Evolutionary conservation across 2,329 filamentous ascomycete genomes (phyloP).

Genomic region (Hypoxylon sp.): DNA sequence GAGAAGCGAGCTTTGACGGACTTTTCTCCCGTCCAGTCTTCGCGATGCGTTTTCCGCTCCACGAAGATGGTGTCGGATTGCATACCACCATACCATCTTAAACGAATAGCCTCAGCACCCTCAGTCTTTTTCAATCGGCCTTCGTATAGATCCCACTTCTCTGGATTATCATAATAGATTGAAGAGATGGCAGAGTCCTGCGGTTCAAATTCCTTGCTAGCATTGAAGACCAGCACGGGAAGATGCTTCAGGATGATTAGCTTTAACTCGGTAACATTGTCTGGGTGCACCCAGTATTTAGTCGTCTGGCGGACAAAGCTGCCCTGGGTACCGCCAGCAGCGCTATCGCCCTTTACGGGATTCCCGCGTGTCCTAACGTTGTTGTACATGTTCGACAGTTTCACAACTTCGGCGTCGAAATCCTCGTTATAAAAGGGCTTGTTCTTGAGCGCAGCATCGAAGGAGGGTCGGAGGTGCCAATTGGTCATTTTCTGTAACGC

Average conservation of each 20-base stretch:
- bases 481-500: conserved; percentile 84
- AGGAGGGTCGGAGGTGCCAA: conserved; percentile 95
- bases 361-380: conserved; percentile 93
- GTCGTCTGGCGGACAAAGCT: conserved; percentile 98
- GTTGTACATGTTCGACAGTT: conserved; percentile 95
- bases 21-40: conserved; percentile 99
- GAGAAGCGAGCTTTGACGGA: conserved; percentile 97
- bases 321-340: conserved; percentile 91
- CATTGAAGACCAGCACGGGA: conserved; percentile 96
- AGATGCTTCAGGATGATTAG: conserved; percentile 98
- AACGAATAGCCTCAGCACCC: conserved; percentile 94
- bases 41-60: conserved; percentile 96
- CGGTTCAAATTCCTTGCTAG: conserved; percentile 94
- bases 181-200: conserved; percentile 96
- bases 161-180: conserved; percentile 97
- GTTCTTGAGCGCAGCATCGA: conserved; percentile 91
- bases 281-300: conserved; percentile 99
- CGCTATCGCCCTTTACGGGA: conserved; percentile 90
- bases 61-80: conserved; percentile 95
- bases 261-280: conserved; percentile 98
- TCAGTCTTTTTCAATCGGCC: conserved; percentile 98
- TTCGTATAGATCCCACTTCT: conserved; percentile 94
- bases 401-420: conserved; percentile 95
- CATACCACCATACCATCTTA: conserved; percentile 99
- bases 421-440: conserved; percentile 99